Percentiles rank a stretch among this genome's conserved stretches.
phyloP scores from a whole-genome alignment of 495 filamentous ascomycete species.

The Trichoderma erinaceum region DNA sequence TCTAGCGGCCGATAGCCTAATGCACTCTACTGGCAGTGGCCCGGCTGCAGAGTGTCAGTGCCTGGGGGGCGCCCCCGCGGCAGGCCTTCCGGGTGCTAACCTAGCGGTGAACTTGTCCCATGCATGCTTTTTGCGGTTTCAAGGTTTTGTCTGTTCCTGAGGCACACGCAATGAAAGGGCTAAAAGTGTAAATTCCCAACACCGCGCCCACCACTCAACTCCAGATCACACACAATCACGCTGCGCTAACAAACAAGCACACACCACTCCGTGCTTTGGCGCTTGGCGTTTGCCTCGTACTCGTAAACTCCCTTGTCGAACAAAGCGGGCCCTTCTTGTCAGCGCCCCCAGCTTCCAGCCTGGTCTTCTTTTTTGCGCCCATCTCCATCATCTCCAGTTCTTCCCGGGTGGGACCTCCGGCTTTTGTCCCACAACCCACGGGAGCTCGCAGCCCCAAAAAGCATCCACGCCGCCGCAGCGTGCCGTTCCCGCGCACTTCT shows the following conservation, averaged over 20 bases:
- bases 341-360: neutral
- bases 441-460: constrained; percentile 11
- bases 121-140: too few species aligned
- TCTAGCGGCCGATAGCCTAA: constrained; percentile 4
- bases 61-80: constrained; percentile 4
- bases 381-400: constrained; percentile 10
- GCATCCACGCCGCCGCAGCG: constrained; percentile 10
- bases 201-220: too few species aligned
- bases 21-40: neutral
- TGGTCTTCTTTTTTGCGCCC: neutral
- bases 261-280: too few species aligned
- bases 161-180: too few species aligned
- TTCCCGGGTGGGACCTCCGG: constrained; percentile 11
- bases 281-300: neutral
- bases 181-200: too few species aligned
- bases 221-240: too few species aligned
- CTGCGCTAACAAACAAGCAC: too few species aligned
- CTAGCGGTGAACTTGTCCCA: neutral
- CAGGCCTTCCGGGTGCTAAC: constrained; percentile 3
- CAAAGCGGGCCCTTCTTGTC: neutral
- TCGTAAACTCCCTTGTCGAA: neutral
- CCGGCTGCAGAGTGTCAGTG: constrained; percentile 7
- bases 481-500: constrained; percentile 6
- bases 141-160: too few species aligned
- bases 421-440: constrained; percentile 2